phyloP scores from a whole-genome alignment of 2,329 filamentous ascomycete species.

The Bipolaris oryzae region DNA sequence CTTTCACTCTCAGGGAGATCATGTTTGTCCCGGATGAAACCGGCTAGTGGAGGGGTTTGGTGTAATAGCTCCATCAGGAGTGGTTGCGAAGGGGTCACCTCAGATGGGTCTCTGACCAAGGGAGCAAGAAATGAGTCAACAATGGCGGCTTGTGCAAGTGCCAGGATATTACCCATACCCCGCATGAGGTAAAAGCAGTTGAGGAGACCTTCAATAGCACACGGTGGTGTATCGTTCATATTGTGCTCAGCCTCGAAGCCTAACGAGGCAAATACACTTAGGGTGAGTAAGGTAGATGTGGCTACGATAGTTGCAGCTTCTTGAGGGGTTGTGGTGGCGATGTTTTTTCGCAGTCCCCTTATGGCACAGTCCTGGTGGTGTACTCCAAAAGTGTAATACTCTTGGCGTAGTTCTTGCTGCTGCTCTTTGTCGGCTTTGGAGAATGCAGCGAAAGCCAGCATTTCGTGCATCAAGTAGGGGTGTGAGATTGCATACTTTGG shows the following conservation, averaged over 20 bases:
- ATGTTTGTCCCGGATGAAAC: conserved; percentile 29
- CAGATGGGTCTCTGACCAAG: conserved; percentile 25
- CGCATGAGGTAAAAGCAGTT: conserved; percentile 46
- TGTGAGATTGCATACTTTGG: conserved; percentile 45
- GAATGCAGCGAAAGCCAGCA: conserved; percentile 50
- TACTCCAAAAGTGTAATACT: conserved; percentile 43
- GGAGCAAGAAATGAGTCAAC: conserved; percentile 32
- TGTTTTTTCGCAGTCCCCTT: conserved; percentile 33
- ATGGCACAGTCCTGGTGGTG: conserved; percentile 49
- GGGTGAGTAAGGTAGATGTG: conserved; percentile 38
- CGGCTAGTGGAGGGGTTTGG: conserved; percentile 26
- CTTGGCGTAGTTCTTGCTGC: conserved; percentile 24
- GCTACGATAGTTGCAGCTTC: conserved; percentile 43
- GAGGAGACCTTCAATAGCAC: conserved; percentile 39
- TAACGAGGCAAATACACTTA: conserved; percentile 41
- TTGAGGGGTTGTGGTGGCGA: conserved; percentile 37
- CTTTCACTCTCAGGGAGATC: conserved; percentile 28
- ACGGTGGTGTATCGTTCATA: conserved; percentile 10
- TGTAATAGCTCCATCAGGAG: conserved; percentile 32
- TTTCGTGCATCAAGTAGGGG: conserved; percentile 49
- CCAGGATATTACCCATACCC: conserved; percentile 42
- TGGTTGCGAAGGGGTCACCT: conserved; percentile 35
- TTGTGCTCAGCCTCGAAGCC: conserved; percentile 30
- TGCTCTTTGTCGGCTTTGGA: conserved; percentile 44
- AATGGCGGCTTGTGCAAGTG: conserved; percentile 26